Evolutionary conservation across 805 yeast genomes (phyloP).

Genomic region (Saturnispora bothae): DNA sequence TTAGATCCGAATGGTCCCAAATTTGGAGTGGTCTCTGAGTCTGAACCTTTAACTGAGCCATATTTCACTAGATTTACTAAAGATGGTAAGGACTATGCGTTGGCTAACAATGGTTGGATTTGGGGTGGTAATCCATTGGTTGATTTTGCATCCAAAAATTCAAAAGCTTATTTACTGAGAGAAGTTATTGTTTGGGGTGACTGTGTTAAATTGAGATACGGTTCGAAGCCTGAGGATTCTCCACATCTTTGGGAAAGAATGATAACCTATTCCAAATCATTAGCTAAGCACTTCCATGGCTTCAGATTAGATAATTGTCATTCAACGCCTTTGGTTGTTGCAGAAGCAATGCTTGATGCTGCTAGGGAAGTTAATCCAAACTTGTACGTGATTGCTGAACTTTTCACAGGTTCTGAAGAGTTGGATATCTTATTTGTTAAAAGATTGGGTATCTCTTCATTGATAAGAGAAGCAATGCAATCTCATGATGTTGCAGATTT

Average conservation of each 20-base stretch:
- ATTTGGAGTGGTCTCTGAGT: constrained; percentile 51
- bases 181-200: constrained; percentile 98
- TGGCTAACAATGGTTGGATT: constrained; percentile 97
- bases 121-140: constrained; percentile 94
- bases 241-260: constrained; percentile 86
- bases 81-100: constrained; percentile 50
- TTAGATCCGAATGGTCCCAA: constrained; percentile 76
- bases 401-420: constrained; percentile 86
- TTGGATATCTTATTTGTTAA: constrained; percentile 88
- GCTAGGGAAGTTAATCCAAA: constrained; percentile 82
- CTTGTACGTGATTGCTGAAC: constrained; percentile 86
- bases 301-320: constrained; percentile 93
- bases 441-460: constrained; percentile 76
- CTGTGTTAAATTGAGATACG: constrained; percentile 88
- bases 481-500: constrained; percentile 84
- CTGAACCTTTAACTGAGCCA: constrained; percentile 66
- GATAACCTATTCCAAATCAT: constrained; percentile 60
- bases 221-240: constrained; percentile 65
- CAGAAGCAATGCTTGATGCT: constrained; percentile 74
- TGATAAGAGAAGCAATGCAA: constrained; percentile 96
- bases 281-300: constrained; percentile 74
- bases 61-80: constrained; percentile 68
- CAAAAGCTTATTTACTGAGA: constrained; percentile 77
- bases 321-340: constrained; percentile 93
- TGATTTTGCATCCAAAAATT: constrained; percentile 76